These are phyloP conservation scores for Ceratobasidium sp. DNA, from an alignment of 1,284 basidiomycete genomes.

Conservation along the genomic window DNA sequence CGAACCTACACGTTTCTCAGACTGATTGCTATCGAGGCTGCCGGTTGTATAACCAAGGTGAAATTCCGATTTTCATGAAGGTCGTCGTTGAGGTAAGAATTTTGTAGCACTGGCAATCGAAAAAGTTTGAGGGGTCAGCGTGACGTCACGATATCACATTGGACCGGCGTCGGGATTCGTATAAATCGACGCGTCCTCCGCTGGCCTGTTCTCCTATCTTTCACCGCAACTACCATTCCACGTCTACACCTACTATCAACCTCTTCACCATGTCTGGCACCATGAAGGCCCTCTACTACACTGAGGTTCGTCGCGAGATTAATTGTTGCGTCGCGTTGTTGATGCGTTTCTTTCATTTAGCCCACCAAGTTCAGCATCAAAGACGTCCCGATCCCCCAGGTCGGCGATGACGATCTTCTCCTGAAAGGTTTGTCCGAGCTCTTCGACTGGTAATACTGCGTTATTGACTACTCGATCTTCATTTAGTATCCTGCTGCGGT, in stretches of 20 bases:
- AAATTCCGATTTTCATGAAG: background rate
- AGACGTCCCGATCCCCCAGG: slow-evolving; percentile 72
- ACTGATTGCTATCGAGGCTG: slow-evolving; percentile 38
- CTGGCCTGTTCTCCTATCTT: background rate
- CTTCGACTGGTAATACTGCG: background rate
- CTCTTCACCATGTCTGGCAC: slow-evolving; percentile 54
- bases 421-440: slow-evolving; percentile 69
- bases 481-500: slow-evolving; percentile 65
- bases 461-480: slow-evolving; percentile 31
- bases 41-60: slow-evolving; percentile 9
- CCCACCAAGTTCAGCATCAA: slow-evolving; percentile 75
- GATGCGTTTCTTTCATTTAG: slow-evolving; percentile 60
- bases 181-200: slow-evolving; percentile 16
- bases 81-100: slow-evolving; percentile 13
- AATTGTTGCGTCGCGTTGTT: slow-evolving; percentile 48
- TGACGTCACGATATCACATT: slow-evolving; percentile 37
- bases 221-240: background rate
- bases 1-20: background rate
- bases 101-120: slow-evolving; percentile 1
- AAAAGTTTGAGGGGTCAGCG: background rate
- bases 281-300: slow-evolving; percentile 73
- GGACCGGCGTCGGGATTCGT: background rate
- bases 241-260: background rate
- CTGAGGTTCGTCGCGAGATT: slow-evolving; percentile 57
- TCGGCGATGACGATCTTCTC: slow-evolving; percentile 75